Conservation (phyloP, 129 eudicot genomes). For the Gnaphalium uliginosum region DNA sequence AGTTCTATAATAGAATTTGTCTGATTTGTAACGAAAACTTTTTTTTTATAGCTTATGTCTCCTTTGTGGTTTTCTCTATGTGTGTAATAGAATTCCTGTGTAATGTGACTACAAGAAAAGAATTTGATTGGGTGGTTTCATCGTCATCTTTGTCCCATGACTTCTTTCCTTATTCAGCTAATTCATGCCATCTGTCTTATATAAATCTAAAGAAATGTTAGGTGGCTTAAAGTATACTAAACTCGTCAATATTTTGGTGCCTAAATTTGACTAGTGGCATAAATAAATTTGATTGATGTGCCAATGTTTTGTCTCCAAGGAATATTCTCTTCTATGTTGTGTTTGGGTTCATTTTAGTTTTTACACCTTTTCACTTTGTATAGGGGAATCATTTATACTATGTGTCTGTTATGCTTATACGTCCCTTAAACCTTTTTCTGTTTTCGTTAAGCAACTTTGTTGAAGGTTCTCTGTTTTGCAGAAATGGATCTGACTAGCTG, state of each 20-base stretch:
- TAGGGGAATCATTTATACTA: not conserved
- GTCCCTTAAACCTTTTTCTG: not conserved
- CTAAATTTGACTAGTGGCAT: not conserved
- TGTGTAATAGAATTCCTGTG: not conserved
- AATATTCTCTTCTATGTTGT: too few relatives aligned
- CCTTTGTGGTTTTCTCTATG: not conserved
- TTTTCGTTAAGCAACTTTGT: not conserved
- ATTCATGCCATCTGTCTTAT: not conserved
- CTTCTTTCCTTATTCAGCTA: slow-evolving; percentile 4
- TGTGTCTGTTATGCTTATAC: not conserved
- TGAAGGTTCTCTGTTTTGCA: slow-evolving; percentile 20
- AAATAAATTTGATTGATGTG: not conserved
- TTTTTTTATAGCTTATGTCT: not conserved
- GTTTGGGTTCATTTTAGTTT: too few relatives aligned
- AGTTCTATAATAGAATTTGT: not conserved
- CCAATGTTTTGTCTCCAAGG: too few relatives aligned
- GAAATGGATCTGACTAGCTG: slow-evolving; percentile 26
- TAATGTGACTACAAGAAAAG: not conserved
- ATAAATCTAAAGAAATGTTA: not conserved
- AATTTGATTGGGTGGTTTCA: not conserved
- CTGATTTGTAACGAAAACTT: not conserved
- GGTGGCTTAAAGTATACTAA: not conserved
- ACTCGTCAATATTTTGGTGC: not conserved
- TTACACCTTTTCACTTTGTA: too few relatives aligned
- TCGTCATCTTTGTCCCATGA: not conserved